Base-by-base conservation (phyloP, 495 filamentous ascomycete species). In the Penicillium steckii region DNA sequence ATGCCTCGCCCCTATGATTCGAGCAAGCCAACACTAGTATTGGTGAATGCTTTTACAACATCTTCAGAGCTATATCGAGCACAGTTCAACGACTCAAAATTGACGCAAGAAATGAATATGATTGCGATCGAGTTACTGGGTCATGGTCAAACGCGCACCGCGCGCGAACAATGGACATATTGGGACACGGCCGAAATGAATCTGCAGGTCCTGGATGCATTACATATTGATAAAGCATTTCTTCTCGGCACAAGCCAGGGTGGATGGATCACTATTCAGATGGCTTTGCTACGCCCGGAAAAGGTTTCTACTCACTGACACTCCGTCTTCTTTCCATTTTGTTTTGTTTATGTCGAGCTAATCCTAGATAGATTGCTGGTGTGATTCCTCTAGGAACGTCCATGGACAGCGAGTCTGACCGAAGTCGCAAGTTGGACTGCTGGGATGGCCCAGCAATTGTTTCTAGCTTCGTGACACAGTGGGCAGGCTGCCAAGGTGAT, bases 381-480 rank as follows among this genome's bases (percentile, higher is more conserved):
- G 69, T 88, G 19, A 63, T 88, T n/a, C 71, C 76, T 1, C 61
- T 87, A 1, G 85, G 82, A 13, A 85, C 84, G 4, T 85, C 82
- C 5, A 74, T 88, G 66, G 83, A 86, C 55, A 72, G 60, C 53
- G 84, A 86, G 60, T 80, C 80, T n/a, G 60, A 74, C 12, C 73
- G 74, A 8, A 80, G 74, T 1, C 75, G 82, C 9, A 48, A 55
- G 6, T 64, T 80, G 19, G 71, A 78, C 2, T 83, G 80, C 65
- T 87, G 84, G 84, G 75, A 86, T 52, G 75, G 78, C 3, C 60
- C 68, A 9, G 48, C 63, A 0, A 62, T 72, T 15, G 52, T 81
- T 8, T 53, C 57, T 1, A 65, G 68, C 0, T 76, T 72, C 53
- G 69, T 78, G 30, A 52, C 80, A 8, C 59, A 60, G 32, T 85